Conservation (phyloP, 2,329 filamentous ascomycete genomes). For the Aspergillus udagawae region DNA sequence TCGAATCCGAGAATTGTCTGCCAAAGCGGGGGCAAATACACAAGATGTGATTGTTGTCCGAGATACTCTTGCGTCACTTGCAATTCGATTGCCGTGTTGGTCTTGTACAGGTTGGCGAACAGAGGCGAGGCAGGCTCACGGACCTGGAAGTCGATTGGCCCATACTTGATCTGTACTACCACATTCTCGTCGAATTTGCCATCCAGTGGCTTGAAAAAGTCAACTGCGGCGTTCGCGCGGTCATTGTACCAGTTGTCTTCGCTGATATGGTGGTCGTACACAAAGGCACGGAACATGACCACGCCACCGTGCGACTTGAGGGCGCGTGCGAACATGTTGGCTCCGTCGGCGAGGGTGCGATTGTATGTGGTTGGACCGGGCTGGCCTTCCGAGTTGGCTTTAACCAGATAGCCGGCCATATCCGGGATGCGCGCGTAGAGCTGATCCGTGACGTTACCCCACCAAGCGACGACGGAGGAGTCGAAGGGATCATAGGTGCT, state of each 20-base stretch:
- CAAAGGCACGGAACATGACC: constrained; percentile 69
- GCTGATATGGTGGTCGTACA: constrained; percentile 59
- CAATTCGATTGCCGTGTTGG: constrained; percentile 57
- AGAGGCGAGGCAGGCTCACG: constrained; percentile 64
- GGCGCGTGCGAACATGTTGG: constrained; percentile 63
- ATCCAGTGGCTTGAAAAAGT: constrained; percentile 64
- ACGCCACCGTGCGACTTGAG: constrained; percentile 57
- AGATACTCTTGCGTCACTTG: constrained; percentile 68
- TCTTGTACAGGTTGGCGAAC: constrained; percentile 51
- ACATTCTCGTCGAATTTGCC: constrained; percentile 66
- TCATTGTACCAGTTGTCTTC: constrained; percentile 62
- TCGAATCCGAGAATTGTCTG: constrained; percentile 65
- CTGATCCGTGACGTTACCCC: constrained; percentile 56
- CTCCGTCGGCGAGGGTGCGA: constrained; percentile 63
- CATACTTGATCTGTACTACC: constrained; percentile 69
- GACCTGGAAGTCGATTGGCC: constrained; percentile 71
- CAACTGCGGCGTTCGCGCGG: constrained; percentile 65
- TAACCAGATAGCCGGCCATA: constrained; percentile 65
- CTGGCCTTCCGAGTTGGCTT: constrained; percentile 69
- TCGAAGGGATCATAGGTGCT: constrained; percentile 64
- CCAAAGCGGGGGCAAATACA: constrained; percentile 67
- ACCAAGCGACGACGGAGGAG: constrained; percentile 57
- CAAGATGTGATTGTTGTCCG: constrained; percentile 65
- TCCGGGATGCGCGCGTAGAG: constrained; percentile 62
- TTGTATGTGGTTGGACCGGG: constrained; percentile 67